Conservation (phyloP, 1,284 basidiomycete species). For the Pisolithus thermaeus region DNA sequence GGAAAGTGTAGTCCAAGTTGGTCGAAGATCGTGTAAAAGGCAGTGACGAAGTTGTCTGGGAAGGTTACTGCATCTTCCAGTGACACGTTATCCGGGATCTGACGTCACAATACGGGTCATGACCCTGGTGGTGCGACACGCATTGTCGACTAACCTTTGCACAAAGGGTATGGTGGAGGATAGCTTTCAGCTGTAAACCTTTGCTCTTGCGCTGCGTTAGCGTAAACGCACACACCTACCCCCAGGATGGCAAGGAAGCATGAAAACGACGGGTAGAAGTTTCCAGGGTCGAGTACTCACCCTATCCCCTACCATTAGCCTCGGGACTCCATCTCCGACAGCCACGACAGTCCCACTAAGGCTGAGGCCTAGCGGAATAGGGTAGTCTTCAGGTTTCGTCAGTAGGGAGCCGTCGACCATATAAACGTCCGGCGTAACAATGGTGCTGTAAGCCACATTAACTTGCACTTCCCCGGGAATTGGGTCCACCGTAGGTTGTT, state of each 20-base stretch:
- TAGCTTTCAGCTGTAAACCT: constrained; percentile 38
- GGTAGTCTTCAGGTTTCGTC: constrained; percentile 31
- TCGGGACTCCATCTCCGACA: constrained; percentile 35
- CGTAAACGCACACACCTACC: constrained; percentile 36
- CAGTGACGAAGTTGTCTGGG: constrained; percentile 47
- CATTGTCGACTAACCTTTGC: constrained; percentile 36
- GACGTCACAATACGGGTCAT: background rate
- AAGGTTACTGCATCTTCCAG: constrained; percentile 41
- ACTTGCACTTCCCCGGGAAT: constrained; percentile 39
- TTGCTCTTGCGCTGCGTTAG: constrained; percentile 27
- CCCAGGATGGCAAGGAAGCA: background rate
- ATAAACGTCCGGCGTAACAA: constrained; percentile 40
- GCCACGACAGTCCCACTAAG: constrained; percentile 35
- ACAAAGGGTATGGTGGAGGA: constrained; percentile 31
- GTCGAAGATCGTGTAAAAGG: constrained; percentile 44
- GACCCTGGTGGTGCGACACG: background rate
- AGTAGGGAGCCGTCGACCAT: constrained; percentile 32
- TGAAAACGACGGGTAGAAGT: no score
- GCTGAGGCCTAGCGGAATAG: constrained; percentile 37
- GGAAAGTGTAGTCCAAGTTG: constrained; percentile 36
- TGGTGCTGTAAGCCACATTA: constrained; percentile 39
- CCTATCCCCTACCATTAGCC: constrained; percentile 39
- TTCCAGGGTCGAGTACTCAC: constrained; percentile 23
- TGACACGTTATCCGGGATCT: constrained; percentile 39
- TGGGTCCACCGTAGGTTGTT: constrained; percentile 36